Percentiles rank a stretch among this genome's conserved stretches.
These are phyloP conservation scores for Tolypocladium ophioglossoides DNA, from an alignment of 2,329 filamentous ascomycete species.

Conservation along the genomic window DNA sequence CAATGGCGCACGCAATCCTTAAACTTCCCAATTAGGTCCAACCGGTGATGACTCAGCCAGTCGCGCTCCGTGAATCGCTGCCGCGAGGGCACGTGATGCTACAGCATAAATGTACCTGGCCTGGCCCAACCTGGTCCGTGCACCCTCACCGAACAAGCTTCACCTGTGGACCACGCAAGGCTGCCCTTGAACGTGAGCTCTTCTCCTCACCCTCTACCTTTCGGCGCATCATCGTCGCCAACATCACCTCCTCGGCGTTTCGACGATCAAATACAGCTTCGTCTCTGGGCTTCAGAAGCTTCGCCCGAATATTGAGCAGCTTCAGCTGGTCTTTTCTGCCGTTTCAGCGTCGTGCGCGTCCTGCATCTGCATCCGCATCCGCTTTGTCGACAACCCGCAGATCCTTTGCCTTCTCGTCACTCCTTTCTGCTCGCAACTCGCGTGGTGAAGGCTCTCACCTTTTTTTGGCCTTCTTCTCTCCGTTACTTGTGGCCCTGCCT, in stretches of 20 bases:
- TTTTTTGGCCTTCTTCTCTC: neutral
- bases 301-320: neutral
- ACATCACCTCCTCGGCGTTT: neutral
- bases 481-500: neutral
- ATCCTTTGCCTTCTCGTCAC: neutral
- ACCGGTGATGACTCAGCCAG: neutral
- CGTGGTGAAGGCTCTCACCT: neutral
- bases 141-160: neutral
- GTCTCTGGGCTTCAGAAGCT: neutral
- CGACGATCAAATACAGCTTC: neutral
- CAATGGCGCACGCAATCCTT: neutral
- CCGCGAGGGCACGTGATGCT: neutral
- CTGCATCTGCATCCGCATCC: neutral
- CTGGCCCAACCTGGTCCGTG: conserved; percentile 2
- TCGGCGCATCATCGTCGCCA: neutral
- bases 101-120: neutral
- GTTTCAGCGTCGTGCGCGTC: neutral
- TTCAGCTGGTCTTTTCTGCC: neutral
- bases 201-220: neutral
- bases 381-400: neutral
- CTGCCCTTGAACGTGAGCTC: conserved; percentile 4
- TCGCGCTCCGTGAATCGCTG: neutral
- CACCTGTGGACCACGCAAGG: conserved; percentile 3
- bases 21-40: neutral
- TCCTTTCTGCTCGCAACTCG: neutral